Conservation (phyloP, 139 green algal genomes). For the Ettlia oleoabundans region DNA sequence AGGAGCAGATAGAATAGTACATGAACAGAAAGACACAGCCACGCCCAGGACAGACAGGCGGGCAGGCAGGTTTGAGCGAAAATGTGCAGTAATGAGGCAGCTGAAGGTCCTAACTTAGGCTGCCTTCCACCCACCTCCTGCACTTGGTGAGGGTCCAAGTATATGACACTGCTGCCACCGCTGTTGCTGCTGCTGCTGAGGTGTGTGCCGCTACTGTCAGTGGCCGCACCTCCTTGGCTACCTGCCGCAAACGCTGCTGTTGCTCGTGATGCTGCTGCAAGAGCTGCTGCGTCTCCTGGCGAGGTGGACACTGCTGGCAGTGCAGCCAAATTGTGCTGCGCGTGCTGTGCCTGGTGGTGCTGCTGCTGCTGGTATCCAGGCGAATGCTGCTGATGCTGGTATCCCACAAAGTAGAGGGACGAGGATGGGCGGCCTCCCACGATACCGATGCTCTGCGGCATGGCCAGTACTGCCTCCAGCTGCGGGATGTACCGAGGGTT, state of each 20-base stretch:
- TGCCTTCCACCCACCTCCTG: conserved; percentile 26
- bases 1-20: not conserved
- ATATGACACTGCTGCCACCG: conserved; percentile 18
- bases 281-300: not conserved
- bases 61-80: not conserved
- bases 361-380: not conserved
- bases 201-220: not conserved
- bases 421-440: conserved; percentile 83
- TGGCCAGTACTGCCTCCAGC: conserved; percentile 74
- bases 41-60: not conserved
- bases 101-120: not conserved
- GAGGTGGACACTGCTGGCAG: not conserved
- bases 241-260: not conserved
- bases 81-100: too few species aligned
- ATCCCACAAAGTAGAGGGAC: conserved; percentile 90
- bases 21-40: not conserved
- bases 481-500: conserved; percentile 83
- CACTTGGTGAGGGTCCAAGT: conserved; percentile 56
- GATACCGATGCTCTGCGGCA: conserved; percentile 88
- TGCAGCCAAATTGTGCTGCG: not conserved
- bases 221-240: not conserved
- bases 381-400: conserved; percentile 51
- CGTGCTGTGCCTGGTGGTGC: not conserved
- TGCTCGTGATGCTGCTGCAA: not conserved
- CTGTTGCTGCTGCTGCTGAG: not conserved